phyloP scores from a whole-genome alignment of 2,329 filamentous ascomycete genomes.

The Clarireedia hainanense region DNA sequence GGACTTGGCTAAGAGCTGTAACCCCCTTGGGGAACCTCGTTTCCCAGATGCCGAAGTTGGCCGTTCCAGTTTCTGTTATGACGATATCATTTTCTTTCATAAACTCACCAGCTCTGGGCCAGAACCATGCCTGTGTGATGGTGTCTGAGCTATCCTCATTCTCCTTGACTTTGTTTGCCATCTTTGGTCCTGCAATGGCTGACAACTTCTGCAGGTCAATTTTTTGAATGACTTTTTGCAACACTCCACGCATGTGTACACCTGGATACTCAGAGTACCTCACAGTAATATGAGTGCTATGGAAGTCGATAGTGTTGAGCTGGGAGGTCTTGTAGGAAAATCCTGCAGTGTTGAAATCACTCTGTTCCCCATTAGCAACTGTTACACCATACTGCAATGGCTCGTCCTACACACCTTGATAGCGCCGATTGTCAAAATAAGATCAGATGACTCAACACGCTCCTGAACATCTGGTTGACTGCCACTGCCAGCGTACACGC shows the following conservation, averaged over 20 bases:
- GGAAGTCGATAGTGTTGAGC: slow-evolving; percentile 73
- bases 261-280: slow-evolving; percentile 73
- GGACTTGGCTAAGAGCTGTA: slow-evolving; percentile 71
- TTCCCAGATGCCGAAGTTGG: slow-evolving; percentile 84
- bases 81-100: slow-evolving; percentile 54
- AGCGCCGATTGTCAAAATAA: slow-evolving; percentile 62
- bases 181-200: slow-evolving; percentile 43
- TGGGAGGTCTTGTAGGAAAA: slow-evolving; percentile 75
- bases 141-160: slow-evolving; percentile 33
- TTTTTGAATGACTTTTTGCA: slow-evolving; percentile 59
- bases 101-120: slow-evolving; percentile 69
- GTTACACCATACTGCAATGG: neutral
- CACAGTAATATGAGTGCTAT: slow-evolving; percentile 65
- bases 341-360: slow-evolving; percentile 75
- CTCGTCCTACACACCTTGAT: slow-evolving; percentile 35
- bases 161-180: slow-evolving; percentile 41
- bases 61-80: slow-evolving; percentile 79
- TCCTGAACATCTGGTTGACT: slow-evolving; percentile 57
- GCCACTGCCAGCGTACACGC: slow-evolving; percentile 77
- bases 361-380: slow-evolving; percentile 35
- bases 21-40: slow-evolving; percentile 71
- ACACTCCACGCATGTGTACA: slow-evolving; percentile 69
- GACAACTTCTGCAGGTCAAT: slow-evolving; percentile 52
- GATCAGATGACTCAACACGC: slow-evolving; percentile 59
- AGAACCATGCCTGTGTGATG: slow-evolving; percentile 69